phyloP scores from a whole-genome alignment of 2,329 filamentous ascomycete species.

The Fusarium sambucinum region DNA sequence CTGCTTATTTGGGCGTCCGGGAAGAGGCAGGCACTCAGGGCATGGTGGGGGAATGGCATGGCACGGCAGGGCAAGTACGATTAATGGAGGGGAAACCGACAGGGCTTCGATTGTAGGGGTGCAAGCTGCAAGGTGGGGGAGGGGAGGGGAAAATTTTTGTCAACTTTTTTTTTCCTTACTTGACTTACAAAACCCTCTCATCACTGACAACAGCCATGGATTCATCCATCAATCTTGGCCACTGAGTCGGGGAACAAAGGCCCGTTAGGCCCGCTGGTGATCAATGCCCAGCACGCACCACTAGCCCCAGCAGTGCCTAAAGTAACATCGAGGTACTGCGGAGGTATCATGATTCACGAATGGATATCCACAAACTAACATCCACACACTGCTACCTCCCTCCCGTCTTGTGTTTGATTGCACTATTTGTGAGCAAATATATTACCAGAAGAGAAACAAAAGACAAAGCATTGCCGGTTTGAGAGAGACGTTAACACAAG shows the following conservation, averaged over 20 bases:
- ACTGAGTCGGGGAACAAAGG: constrained; percentile 35
- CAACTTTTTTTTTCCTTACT: constrained; percentile 28
- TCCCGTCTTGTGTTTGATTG: constrained; percentile 23
- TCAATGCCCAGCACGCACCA: constrained; percentile 44
- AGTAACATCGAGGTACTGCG: constrained; percentile 25
- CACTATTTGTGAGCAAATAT: constrained; percentile 32
- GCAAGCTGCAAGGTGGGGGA: constrained; percentile 29
- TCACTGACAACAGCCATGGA: constrained; percentile 32
- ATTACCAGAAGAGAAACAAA: constrained; percentile 6
- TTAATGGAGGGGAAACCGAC: constrained; percentile 41
- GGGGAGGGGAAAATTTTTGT: constrained; percentile 39
- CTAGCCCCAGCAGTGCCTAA: constrained; percentile 40
- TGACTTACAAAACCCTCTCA: constrained; percentile 25
- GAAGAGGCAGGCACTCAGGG: constrained; percentile 10
- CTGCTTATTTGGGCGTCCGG: constrained; percentile 31
- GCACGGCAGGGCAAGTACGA: constrained; percentile 35
- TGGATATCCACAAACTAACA: constrained; percentile 14
- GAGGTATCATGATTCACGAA: constrained; percentile 20
- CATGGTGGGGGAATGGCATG: constrained; percentile 46
- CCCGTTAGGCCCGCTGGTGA: constrained; percentile 38
- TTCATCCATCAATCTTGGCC: constrained; percentile 32
- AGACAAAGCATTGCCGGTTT: not conserved
- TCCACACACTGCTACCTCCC: constrained; percentile 33
- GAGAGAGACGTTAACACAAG: not conserved
- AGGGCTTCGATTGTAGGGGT: constrained; percentile 32